Conservation (phyloP, 2,329 filamentous ascomycete species). For the Venturiaceae sp. region DNA sequence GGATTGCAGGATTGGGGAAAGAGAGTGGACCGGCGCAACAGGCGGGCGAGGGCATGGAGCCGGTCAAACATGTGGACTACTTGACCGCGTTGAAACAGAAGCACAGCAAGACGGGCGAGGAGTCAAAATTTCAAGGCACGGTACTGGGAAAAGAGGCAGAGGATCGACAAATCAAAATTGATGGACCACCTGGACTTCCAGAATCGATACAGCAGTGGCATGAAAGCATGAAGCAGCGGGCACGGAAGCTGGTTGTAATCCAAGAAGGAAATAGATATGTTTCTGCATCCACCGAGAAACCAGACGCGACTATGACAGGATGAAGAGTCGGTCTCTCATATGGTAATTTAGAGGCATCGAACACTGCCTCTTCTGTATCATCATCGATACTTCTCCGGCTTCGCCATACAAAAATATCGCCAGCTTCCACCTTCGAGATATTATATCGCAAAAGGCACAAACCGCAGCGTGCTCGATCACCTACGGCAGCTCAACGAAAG, state of each 20-base stretch:
- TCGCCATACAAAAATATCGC: not conserved
- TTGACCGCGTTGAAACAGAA: conserved; percentile 66
- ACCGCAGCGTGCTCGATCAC: no score
- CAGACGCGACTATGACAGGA: conserved; percentile 3
- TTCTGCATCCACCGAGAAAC: not conserved
- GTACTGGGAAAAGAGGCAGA: conserved; percentile 67
- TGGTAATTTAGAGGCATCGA: not conserved
- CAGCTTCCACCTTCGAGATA: not conserved
- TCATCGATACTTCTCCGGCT: not conserved
- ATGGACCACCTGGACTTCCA: conserved; percentile 1
- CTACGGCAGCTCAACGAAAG: no score
- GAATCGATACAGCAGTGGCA: conserved; percentile 8
- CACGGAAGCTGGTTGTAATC: conserved; percentile 1
- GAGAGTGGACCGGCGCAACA: conserved; percentile 26
- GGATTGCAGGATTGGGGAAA: conserved; percentile 63
- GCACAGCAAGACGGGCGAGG: conserved; percentile 80
- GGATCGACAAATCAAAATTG: conserved; percentile 33
- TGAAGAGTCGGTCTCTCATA: not conserved
- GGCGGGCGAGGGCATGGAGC: conserved; percentile 38
- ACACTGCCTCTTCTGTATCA: not conserved
- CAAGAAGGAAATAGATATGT: conserved; percentile 1
- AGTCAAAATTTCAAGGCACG: conserved; percentile 76
- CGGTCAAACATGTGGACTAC: conserved; percentile 32
- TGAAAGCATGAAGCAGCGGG: not conserved
- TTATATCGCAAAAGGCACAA: no score